Evolutionary conservation across 495 filamentous ascomycete genomes (phyloP).

Genomic region (Hypoxylon trugodes): DNA sequence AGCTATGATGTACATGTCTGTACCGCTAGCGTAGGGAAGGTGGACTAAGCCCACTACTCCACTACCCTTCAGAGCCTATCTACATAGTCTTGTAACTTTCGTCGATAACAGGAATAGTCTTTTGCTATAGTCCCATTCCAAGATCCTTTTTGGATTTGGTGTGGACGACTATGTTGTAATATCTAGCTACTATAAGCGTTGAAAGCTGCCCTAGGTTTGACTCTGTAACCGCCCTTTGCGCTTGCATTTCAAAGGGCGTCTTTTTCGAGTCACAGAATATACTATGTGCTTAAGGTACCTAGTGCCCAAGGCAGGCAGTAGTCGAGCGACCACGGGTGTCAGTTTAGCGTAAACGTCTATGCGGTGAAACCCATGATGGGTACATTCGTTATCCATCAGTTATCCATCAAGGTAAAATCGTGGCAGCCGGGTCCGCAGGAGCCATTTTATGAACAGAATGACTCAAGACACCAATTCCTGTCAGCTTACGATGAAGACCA

Average conservation of each 20-base stretch:
- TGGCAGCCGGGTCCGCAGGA: neutral
- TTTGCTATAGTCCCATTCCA: conserved; percentile 30
- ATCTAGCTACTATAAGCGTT: conserved; percentile 4
- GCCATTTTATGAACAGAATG: conserved; percentile 5
- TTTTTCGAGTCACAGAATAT: neutral
- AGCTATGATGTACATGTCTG: too few relatives aligned
- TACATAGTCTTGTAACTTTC: conserved; percentile 26
- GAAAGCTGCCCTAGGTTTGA: conserved; percentile 18
- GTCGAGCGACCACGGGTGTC: conserved; percentile 7
- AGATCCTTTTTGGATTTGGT: conserved; percentile 24
- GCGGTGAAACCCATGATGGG: conserved; percentile 29
- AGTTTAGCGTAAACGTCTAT: conserved; percentile 27
- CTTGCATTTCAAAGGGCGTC: conserved; percentile 16
- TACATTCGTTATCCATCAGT: too few relatives aligned
- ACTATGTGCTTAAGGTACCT: neutral
- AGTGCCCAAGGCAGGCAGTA: too few relatives aligned
- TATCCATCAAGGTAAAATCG: neutral
- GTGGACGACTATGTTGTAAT: conserved; percentile 9
- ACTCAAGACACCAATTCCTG: too few relatives aligned
- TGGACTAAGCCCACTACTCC: too few relatives aligned
- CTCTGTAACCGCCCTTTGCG: conserved; percentile 33
- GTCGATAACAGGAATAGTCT: conserved; percentile 36
- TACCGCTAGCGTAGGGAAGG: too few relatives aligned
- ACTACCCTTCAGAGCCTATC: conserved; percentile 8
- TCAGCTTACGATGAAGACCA: neutral